Base-by-base conservation (phyloP, 108 stramenopile genomes). In the Fragilaria radians region DNA sequence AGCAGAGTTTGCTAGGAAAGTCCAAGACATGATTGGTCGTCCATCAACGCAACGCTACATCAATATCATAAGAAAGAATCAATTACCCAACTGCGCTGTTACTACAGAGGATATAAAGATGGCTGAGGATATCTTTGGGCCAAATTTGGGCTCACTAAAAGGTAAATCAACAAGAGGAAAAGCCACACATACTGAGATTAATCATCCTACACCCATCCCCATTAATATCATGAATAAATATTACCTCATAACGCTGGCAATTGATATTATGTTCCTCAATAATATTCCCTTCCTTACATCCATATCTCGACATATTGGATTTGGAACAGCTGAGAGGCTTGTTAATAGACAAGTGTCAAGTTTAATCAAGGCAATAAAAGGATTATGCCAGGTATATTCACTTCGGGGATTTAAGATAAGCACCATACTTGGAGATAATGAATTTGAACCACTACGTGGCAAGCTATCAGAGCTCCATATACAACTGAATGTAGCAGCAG, bases 231-330 rank as follows among this genome's bases (percentile, higher is more conserved):
- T 62, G 33, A 33, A 64, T 23, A 31, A 51, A 0, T 62, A 71
- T 24, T 0, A 47, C 1, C 28, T 57, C 21, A 45, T 79, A 1
- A 73, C 57, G 0, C 52, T 79, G 17, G 58, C 32, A 11, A 56
- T 60, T 18, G 74, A 78, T 52, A 50, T 82, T 42, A 62, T 82
- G 62, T 54, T 33, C 24, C 70, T 81, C 1, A 74, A 74, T 31
- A 51, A 52, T 4, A 61, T 81, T 28, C 75, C 72, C 0, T 73
- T 83, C 31, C 26, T 82, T 1, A 34, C 52, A 23, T 64, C 71
- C 21, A 52, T 74, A 17, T 65, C 63, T 7, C 32, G 47, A 25
- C 30, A 69, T 36, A 52, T 79, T 19, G 53, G 62, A 0, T 79
- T 71, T 42, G 51, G 65, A 1, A 71, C 77, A 0, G 48, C 34